Conservation (phyloP, 768 basidiomycete genomes). For the Boletus vermiculosoides region DNA sequence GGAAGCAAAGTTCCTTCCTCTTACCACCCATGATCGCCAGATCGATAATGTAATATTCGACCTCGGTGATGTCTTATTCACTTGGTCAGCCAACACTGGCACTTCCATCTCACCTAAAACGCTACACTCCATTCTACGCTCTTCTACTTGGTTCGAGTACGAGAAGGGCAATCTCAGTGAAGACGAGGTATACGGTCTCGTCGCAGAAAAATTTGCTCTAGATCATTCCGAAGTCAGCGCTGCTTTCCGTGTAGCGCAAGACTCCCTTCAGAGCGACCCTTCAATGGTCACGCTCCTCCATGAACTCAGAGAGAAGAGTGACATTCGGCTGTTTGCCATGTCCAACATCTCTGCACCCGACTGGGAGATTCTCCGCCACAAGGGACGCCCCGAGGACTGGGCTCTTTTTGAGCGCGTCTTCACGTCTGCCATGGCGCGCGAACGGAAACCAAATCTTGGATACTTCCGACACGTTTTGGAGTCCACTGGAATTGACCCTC, state of each 20-base stretch:
- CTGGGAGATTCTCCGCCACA: constrained; percentile 20
- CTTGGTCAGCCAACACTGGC: constrained; percentile 18
- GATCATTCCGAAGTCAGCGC: constrained; percentile 12
- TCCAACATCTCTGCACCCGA: constrained; percentile 23
- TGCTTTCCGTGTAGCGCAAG: constrained; percentile 7
- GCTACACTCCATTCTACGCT: constrained; percentile 13
- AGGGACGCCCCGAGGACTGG: constrained; percentile 16
- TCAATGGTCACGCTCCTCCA: constrained; percentile 18
- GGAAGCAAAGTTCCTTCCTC: not conserved
- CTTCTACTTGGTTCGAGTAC: constrained; percentile 22
- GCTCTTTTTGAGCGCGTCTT: constrained; percentile 20
- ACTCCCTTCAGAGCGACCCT: constrained; percentile 9
- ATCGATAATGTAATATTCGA: constrained; percentile 25
- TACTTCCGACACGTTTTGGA: constrained; percentile 17
- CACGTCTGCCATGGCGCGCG: constrained; percentile 16
- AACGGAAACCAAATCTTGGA: constrained; percentile 23
- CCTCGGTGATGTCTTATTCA: constrained; percentile 23
- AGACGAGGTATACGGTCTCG: constrained; percentile 7
- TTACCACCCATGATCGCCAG: constrained; percentile 5
- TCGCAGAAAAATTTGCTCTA: constrained; percentile 14
- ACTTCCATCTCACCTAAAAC: constrained; percentile 14
- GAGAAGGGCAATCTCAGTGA: constrained; percentile 21
- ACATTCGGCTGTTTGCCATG: constrained; percentile 22
- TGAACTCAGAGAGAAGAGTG: constrained; percentile 6
- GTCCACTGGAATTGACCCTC: constrained; percentile 17